Evolutionary conservation across 2,329 filamentous ascomycete genomes (phyloP).

Genomic region (Diaporthe sp.): DNA sequence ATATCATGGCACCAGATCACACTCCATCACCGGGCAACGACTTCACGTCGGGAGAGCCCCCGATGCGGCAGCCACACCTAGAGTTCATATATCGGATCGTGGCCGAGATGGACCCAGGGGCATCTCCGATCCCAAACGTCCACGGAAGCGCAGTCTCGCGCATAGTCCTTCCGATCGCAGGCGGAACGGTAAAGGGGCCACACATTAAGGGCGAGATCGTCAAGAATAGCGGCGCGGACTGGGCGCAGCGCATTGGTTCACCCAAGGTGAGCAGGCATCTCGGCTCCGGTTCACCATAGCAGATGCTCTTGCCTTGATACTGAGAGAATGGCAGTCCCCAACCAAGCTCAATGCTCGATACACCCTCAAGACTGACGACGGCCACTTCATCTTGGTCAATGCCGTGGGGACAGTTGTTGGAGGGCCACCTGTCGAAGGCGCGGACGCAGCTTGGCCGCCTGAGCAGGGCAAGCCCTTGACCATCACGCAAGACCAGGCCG

Average conservation of each 20-base stretch:
- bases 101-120: constrained; percentile 39
- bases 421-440: not conserved
- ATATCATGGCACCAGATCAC: constrained; percentile 26
- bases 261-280: constrained; percentile 33
- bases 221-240: constrained; percentile 43
- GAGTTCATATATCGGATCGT: constrained; percentile 44
- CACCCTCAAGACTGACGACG: constrained; percentile 42
- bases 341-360: constrained; percentile 41
- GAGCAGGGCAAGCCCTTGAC: constrained; percentile 11
- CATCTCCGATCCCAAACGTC: constrained; percentile 39
- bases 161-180: constrained; percentile 42
- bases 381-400: constrained; percentile 41
- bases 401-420: constrained; percentile 35
- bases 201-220: constrained; percentile 41
- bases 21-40: constrained; percentile 39
- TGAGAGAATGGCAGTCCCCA: constrained; percentile 25
- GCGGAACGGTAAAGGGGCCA: constrained; percentile 41
- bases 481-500: constrained; percentile 41
- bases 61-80: constrained; percentile 42
- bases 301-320: not conserved
- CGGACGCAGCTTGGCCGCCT: not conserved
- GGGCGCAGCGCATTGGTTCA: constrained; percentile 38
- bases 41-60: constrained; percentile 39
- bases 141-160: constrained; percentile 38
- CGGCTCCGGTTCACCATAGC: not conserved